These are phyloP conservation scores for Pyrrhoderma noxium DNA, from an alignment of 1,284 basidiomycete species.

Conservation along the genomic window DNA sequence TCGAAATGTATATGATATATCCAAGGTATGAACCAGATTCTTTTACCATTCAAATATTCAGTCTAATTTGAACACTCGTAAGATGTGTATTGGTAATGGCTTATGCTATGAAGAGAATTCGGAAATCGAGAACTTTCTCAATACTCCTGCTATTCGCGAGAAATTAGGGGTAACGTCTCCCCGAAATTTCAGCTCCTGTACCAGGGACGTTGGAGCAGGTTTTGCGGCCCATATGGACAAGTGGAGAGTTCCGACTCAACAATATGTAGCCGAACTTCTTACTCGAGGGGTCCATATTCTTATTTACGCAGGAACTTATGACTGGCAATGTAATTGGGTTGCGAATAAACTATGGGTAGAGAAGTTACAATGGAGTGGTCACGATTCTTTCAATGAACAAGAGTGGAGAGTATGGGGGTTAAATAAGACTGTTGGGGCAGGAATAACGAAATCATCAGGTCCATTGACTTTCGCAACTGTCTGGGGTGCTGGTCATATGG, in stretches of 20 bases:
- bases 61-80: too few species aligned
- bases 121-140: constrained; percentile 46
- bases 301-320: constrained; percentile 74
- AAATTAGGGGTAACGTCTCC: constrained; percentile 53
- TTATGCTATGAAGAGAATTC: constrained; percentile 52
- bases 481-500: constrained; percentile 64
- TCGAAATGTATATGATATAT: constrained; percentile 58
- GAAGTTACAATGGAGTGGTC: constrained; percentile 63
- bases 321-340: constrained; percentile 77
- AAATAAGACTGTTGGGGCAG: constrained; percentile 30
- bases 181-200: constrained; percentile 52
- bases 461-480: constrained; percentile 63
- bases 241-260: constrained; percentile 48
- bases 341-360: constrained; percentile 72
- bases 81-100: constrained; percentile 43
- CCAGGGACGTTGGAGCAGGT: constrained; percentile 36
- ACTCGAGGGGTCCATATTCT: constrained; percentile 67
- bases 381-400: constrained; percentile 41
- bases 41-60: too few species aligned
- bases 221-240: constrained; percentile 55
- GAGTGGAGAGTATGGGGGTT: constrained; percentile 55
- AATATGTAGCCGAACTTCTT: constrained; percentile 64
- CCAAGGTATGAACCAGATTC: constrained; percentile 37
- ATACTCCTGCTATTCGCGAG: constrained; percentile 45
- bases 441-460: constrained; percentile 44